Conservation (phyloP, 257 asterid genomes). For the Gentiana dahurica region DNA sequence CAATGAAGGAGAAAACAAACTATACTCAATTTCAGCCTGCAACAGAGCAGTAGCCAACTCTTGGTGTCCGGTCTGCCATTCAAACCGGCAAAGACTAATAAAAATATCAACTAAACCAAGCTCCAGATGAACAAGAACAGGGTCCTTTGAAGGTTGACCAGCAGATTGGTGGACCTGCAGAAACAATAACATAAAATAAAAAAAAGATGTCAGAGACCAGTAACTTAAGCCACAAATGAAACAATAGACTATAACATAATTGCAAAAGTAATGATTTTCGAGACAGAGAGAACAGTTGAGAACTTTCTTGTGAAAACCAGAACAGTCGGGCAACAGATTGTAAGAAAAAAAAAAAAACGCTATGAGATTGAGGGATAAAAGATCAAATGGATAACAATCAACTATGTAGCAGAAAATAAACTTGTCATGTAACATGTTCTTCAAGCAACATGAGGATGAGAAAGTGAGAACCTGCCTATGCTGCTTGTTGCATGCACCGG, state of each 20-base stretch:
- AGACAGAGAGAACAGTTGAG: too few relatives aligned
- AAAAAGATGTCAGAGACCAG: conserved; percentile 11
- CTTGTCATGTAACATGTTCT: neutral
- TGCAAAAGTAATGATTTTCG: neutral
- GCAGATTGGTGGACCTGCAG: conserved; percentile 49
- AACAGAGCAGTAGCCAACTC: conserved; percentile 93
- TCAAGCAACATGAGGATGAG: conserved; percentile 9
- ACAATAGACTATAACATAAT: neutral
- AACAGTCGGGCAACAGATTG: neutral
- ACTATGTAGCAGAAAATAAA: too few relatives aligned
- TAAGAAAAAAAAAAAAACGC: too few relatives aligned
- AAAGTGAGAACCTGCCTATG: conserved; percentile 96
- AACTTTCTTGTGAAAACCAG: too few relatives aligned
- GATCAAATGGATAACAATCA: neutral
- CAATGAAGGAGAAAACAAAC: conserved; percentile 73
- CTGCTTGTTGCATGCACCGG: conserved; percentile 82
- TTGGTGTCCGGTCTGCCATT: conserved; percentile 94
- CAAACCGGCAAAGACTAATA: conserved; percentile 77
- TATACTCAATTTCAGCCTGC: conserved; percentile 86
- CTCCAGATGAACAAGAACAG: conserved; percentile 45
- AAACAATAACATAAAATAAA: neutral
- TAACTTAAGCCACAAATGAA: conserved; percentile 13
- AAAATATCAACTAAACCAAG: conserved; percentile 73
- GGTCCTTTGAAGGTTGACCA: conserved; percentile 35
- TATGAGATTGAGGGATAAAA: neutral